Evolutionary conservation across 495 filamentous ascomycete genomes (phyloP), one percentile per base, ranked within the genome.

Genomic region (Ramalina peruviana): DNA sequence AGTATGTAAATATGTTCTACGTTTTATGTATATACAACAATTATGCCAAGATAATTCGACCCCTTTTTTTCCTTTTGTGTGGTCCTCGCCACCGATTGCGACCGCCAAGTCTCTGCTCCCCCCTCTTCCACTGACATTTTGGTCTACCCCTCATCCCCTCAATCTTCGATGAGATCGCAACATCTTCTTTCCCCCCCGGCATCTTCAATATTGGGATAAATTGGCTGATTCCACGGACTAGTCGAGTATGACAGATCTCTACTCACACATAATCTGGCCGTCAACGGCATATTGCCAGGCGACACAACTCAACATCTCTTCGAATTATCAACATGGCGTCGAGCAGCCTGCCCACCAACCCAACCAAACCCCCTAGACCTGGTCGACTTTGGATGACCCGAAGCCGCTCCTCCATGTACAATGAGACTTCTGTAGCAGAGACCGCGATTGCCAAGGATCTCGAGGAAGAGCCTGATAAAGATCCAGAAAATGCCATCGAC

Each of bases 361-460:
- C 45, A 9, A 33, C 23, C 1, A 54, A 44, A 45, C 13, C n/a
- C 9, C 42, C 48, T 23, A 39, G 49, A 48, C 53, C 48, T 9
- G 53, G 48, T 20, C 42, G 40, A 3, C 45, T 52, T 16, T 56
- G 49, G 49, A 49, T 16, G 19, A 48, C 49, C 9, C 49, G 49
- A 3, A 56, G 54, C 45, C 54, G 54, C 17, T 49, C 54, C 16
- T 54, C 52, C 19, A 30, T 46, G 12, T 46, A 45, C 26, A 39
- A 36, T 23, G 43, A 46, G 3, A 46, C 52, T n/a, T 43, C 80
- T 7, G 69, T 86, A 39, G 85, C 82, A 1, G 75, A 82, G 49
- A 72, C 78, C 26, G 74, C 80, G 19, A 75, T 90, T 60, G 82
- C 82, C 1, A 74, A 77, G 23, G 86, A 92, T 60, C 57, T 88